These are phyloP conservation scores for Ceratocystis cacaofunesta DNA, from an alignment of 2,329 filamentous ascomycete genomes.

Conservation along the genomic window DNA sequence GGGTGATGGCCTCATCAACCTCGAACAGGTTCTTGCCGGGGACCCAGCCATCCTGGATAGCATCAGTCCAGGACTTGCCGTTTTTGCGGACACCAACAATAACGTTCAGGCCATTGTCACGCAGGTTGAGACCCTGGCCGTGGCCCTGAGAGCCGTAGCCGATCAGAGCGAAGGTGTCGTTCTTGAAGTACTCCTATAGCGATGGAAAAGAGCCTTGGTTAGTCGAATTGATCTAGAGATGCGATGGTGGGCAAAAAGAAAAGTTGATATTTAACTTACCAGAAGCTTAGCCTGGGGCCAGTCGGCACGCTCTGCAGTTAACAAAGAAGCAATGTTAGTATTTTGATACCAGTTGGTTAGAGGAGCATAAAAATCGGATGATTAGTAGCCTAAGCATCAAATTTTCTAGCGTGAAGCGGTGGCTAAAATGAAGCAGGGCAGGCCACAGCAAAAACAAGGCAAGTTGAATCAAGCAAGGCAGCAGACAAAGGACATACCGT, in stretches of 20 bases:
- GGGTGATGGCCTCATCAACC: constrained; percentile 86
- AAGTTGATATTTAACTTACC: constrained; percentile 41
- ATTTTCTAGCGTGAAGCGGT: background rate
- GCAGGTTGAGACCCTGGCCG: constrained; percentile 97
- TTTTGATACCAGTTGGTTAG: background rate
- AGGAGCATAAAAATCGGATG: background rate
- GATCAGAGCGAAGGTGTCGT: constrained; percentile 97
- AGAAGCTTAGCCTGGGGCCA: constrained; percentile 98
- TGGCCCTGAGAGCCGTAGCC: constrained; percentile 97
- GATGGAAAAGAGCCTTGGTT: background rate
- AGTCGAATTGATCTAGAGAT: background rate
- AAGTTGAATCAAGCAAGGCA: constrained; percentile 11
- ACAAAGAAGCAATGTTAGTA: constrained; percentile 11
- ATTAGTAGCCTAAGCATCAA: constrained; percentile 1
- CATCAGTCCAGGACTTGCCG: constrained; percentile 97
- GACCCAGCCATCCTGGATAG: constrained; percentile 92
- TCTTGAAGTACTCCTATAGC: constrained; percentile 90
- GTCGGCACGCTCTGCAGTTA: constrained; percentile 70
- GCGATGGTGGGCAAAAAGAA: background rate
- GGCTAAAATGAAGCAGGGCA: background rate
- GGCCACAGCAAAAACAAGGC: background rate
- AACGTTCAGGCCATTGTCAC: constrained; percentile 98
- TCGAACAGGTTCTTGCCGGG: constrained; percentile 98
- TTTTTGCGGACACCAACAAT: constrained; percentile 98
- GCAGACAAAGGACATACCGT: constrained; percentile 42